phyloP scores from a whole-genome alignment of 1,139 yeast species.

The Williopsis jadinii region DNA sequence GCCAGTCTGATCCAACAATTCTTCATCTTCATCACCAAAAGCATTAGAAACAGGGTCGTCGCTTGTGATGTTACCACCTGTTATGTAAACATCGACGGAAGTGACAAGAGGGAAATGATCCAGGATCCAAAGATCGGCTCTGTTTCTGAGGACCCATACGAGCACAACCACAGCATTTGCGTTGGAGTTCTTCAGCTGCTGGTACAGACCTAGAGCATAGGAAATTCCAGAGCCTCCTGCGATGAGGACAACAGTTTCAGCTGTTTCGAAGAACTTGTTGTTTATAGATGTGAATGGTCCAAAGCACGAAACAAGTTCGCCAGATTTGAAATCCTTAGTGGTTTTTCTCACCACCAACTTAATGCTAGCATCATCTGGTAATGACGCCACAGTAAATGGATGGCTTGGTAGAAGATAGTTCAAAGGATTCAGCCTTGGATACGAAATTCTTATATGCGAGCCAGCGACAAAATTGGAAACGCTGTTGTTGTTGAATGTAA shows the following conservation, averaged over 20 bases:
- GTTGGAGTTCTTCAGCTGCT: conserved; percentile 3
- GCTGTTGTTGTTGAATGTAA: conserved; percentile 28
- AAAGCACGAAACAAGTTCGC: conserved; percentile 49
- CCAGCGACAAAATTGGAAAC: conserved; percentile 30
- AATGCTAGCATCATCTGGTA: conserved; percentile 40
- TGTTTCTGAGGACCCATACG: conserved; percentile 83
- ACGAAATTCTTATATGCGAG: conserved; percentile 40
- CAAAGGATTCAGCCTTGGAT: conserved; percentile 25
- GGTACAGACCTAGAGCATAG: conserved; percentile 35
- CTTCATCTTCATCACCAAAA: conserved; percentile 13
- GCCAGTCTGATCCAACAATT: conserved; percentile 11
- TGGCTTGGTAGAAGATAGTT: conserved; percentile 54
- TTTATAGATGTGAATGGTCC: conserved; percentile 66
- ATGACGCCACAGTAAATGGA: conserved; percentile 79
- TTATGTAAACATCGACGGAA: conserved; percentile 63
- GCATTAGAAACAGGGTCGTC: conserved; percentile 6
- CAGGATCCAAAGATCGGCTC: conserved; percentile 61
- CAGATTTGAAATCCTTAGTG: conserved; percentile 41
- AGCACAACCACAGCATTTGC: conserved; percentile 53
- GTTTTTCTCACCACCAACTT: conserved; percentile 51
- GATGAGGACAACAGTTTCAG: conserved; percentile 48
- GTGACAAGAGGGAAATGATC: conserved; percentile 45
- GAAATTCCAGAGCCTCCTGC: conserved; percentile 91
- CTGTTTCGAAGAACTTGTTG: conserved; percentile 28
- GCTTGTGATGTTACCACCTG: conserved; percentile 24